phyloP scores from a whole-genome alignment of 75 land plant species.

The Gnetum montanum region DNA sequence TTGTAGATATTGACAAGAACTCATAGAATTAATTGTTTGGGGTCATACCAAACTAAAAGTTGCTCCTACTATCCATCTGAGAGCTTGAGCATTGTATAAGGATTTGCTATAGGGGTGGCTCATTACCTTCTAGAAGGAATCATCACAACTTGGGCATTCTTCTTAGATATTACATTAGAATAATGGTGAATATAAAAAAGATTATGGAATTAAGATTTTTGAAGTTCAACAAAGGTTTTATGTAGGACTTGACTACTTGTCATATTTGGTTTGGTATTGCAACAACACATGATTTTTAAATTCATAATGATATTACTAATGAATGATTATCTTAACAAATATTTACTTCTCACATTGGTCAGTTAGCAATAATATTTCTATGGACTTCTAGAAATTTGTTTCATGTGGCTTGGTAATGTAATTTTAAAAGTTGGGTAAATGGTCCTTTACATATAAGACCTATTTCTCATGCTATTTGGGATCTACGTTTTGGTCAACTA shows the following conservation, averaged over 20 bases:
- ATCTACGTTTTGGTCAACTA: constrained; percentile 18
- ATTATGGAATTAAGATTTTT: no score
- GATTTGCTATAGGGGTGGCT: no score
- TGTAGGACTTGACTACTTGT: not conserved
- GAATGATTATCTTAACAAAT: not conserved
- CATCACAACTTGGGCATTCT: no score
- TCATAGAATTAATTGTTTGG: no score
- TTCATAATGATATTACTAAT: not conserved
- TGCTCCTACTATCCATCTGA: no score
- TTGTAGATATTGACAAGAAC: no score
- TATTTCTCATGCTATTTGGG: constrained; percentile 32
- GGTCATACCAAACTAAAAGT: no score
- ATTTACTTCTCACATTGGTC: not conserved
- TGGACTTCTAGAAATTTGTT: constrained; percentile 10
- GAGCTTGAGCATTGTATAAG: no score
- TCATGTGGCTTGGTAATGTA: constrained; percentile 12
- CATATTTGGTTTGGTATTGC: not conserved
- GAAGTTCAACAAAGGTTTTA: not conserved
- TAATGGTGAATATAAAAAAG: no score
- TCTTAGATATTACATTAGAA: no score
- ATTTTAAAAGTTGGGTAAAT: constrained; percentile 8
- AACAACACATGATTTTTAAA: not conserved
- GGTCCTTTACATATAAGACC: constrained; percentile 19
- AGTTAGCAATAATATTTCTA: constrained; percentile 1
- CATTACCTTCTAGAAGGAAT: no score